Evolutionary conservation across 768 basidiomycete species (phyloP), one percentile per base, ranked within the genome.

Genomic region (Pisolithus tinctorius): DNA sequence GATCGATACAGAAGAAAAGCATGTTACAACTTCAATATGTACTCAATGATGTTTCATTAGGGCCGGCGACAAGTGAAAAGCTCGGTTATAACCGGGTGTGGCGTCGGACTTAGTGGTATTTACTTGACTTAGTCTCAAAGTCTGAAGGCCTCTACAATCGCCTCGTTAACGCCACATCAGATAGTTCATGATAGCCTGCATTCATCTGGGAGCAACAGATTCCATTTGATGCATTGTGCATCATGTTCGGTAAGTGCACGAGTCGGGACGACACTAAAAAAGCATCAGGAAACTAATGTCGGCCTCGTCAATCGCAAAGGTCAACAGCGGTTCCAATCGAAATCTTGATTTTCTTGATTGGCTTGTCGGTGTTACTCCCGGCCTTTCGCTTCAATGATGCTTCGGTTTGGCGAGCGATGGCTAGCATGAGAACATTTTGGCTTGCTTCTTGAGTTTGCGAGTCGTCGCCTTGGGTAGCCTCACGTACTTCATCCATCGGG

Each of bases 311-410:
- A 66, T 90, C 87, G 30, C 84, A 86, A 4, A 90, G 78, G 68
- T 89, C 86, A 55, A 91, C 78, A 45, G 77, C 81, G 51, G 74
- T 65, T 38, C 80, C 79, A 38, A 90, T 68, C 14, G 87, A 91
- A 45, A 89, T 78, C 69, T 89, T 91, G 54, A 82, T 58, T 60
- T 78, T 86, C 72, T 88, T 89, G 43, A 39, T 56, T 17, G 45
- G 53, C 39, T 50, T 58, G 53, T 48, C 43, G 41, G 46, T 40
- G 49, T 60, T 51, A 40, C 30, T 51, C 31, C 45, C 46, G 30
- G 62, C 63, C 49, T 68, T 71, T 50, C 70, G 62, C 55, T 78
- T 75, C 54, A 63, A 58, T 57, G 56, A 50, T 57, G 61, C 55
- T 30, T 62, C 56, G 17, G 58, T 47, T 45, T 52, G 63, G 41